Conservation (phyloP, 2,329 filamentous ascomycete genomes). For the Colletotrichum australisinense region DNA sequence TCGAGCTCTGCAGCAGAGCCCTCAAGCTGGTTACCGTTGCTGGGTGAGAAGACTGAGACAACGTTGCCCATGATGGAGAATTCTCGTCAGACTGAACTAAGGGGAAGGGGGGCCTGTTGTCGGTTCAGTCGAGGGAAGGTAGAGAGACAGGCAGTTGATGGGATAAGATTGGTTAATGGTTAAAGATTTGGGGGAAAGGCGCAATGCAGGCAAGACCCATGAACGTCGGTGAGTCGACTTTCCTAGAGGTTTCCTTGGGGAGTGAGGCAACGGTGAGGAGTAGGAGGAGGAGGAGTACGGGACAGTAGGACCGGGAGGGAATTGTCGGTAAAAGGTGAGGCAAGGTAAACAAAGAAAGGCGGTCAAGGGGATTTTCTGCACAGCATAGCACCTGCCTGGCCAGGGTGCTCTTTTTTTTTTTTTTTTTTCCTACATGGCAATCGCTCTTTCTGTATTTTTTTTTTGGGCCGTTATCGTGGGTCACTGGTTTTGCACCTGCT, state of each 20-base stretch:
- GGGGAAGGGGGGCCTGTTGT: background rate
- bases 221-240: conserved; percentile 14
- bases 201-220: conserved; percentile 33
- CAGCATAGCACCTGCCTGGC: background rate
- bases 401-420: conserved; percentile 11
- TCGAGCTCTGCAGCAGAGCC: conserved; percentile 46
- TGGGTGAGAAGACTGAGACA: conserved; percentile 50
- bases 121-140: conserved; percentile 1
- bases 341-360: conserved; percentile 25
- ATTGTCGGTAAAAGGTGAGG: background rate
- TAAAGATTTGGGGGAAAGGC: conserved; percentile 2
- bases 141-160: background rate
- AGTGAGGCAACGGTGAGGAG: background rate
- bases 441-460: background rate
- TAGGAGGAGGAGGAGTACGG: background rate
- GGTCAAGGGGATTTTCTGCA: conserved; percentile 19
- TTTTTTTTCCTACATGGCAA: background rate
- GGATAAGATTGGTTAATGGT: conserved; percentile 6
- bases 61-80: conserved; percentile 51
- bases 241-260: background rate
- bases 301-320: background rate
- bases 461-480: conserved; percentile 20
- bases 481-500: background rate
- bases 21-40: conserved; percentile 48
- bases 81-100: background rate